Evolutionary conservation across 768 basidiomycete species (phyloP), one percentile per base, ranked within the genome.

Genomic region (Guyanaporus albipodus): DNA sequence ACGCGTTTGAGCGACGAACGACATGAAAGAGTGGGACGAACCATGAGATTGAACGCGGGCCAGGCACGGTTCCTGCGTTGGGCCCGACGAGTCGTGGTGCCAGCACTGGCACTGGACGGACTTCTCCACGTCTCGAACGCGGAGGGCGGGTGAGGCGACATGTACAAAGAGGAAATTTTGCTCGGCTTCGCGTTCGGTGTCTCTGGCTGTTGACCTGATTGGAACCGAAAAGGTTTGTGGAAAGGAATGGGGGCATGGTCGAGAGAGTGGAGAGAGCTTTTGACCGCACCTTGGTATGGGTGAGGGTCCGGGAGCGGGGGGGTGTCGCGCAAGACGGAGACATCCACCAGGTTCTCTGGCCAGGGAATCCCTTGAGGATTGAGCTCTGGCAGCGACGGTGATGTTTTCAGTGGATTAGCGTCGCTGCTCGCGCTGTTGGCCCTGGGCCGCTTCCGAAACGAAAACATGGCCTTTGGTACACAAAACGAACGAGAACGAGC

Each of bases 31-130:
- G 31, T 17, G 7, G 10, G 29, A 57, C 73, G 46, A 54, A 88
- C 88, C 88, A 91, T 90, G 42, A 92, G 68, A 61, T 92, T 92
- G 71, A 92, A 91, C 3, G 87, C 87, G 6, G 88, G 85, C 12
- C 87, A 76, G 14, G 77, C 66, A 47, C 83, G 77, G 53, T 73
- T 70, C 56, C 85, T 77, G 58, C 83, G 77, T 61, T 87, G 85
- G 55, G 76, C 77, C 46, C 78, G 73, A 55, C 80, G 77, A 48
- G 70, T 70, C 44, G 68, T 54, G 3, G 68, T 60, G 33, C 72
- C 67, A 41, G 62, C 63, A 39, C 59, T 66, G 38, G 62, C 63
- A 39, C 59, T 66, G 38, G 62, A 59, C 4, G 63, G 52, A 38
- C 63, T 68, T 62, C 75, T 77, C 68, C 73, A 73, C 43, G 70